Percentiles rank a stretch among this genome's conserved stretches.
These are phyloP conservation scores for Alternaria alternata DNA, from an alignment of 2,329 filamentous ascomycete genomes.

Conservation along the genomic window DNA sequence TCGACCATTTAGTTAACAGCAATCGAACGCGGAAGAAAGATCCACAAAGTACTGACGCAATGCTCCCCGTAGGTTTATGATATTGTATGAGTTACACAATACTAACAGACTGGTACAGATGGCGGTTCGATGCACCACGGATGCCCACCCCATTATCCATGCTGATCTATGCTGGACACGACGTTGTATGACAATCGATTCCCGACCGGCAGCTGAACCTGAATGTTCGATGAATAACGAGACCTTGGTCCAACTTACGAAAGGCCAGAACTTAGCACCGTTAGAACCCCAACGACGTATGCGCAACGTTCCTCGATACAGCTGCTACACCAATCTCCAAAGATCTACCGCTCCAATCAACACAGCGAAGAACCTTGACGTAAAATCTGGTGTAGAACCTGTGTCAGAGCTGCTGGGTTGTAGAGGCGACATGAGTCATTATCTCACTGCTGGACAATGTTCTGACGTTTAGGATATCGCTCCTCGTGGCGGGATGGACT, in stretches of 20 bases:
- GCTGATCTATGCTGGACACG: neutral
- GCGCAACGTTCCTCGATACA: neutral
- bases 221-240: neutral
- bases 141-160: neutral
- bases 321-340: neutral
- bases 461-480: neutral
- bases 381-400: neutral
- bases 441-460: neutral
- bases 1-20: neutral
- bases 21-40: neutral
- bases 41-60: neutral
- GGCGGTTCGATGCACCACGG: no score
- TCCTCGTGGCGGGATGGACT: neutral
- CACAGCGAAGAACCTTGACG: neutral
- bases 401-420: rapidly evolving
- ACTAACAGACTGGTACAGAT: neutral
- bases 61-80: neutral
- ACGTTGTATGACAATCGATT: neutral
- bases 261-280: neutral
- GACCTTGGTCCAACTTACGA: neutral
- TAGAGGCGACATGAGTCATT: neutral
- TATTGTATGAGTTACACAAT: neutral
- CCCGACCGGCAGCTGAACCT: neutral
- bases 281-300: neutral
- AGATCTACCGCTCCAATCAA: neutral